Evolutionary conservation across 2,329 filamentous ascomycete species (phyloP), one percentile per base, ranked within the genome.

Genomic region (Colletotrichum horii): DNA sequence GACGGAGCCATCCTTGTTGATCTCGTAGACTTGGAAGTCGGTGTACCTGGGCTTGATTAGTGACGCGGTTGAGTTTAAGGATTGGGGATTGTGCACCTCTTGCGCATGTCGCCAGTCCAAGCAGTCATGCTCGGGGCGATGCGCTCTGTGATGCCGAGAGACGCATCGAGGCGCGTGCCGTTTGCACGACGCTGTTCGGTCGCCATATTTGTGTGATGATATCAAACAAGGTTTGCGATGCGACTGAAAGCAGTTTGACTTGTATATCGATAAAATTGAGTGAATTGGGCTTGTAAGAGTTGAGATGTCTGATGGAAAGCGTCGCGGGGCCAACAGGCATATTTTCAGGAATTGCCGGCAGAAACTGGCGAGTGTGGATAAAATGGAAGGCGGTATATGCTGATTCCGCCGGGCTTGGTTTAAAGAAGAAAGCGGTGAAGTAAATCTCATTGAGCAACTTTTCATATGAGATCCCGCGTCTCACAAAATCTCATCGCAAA

Each of bases 1-100:
- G 16, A 98, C 94, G 70, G 92, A 85, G 19, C 96, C 96, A 80
- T 94, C 91, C 34, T 93, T 92, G 24, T 91, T 87, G 77, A 98
- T 96, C 84, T 98, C 96, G 81, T 98, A 96, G 79, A 98, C 96
- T 79, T 97, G 88, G 80, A 98, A 98, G 83, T 98, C 96, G 6
- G 96, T 96, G 84, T 96, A 98, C 78, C 95, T 92, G 66, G 9
- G 15, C 8, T 30, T 43, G 8, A n/a, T 28, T 34, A 61, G 48
- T 32, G 28, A 16, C 30, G 24, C 3, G 7, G 22, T n/a, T 36
- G 19, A 4, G 19, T 3, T 16, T 5, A 22, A 8, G 8, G 11
- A 3, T n/a, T n/a, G 3, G 43, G 43, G 19, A 26, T 4, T 15
- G 26, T 52, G 12, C 60, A 76, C 77, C 77, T 77, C 34, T 77